Evolutionary conservation across 2,329 filamentous ascomycete genomes (phyloP).

Genomic region (Fusarium sp.): DNA sequence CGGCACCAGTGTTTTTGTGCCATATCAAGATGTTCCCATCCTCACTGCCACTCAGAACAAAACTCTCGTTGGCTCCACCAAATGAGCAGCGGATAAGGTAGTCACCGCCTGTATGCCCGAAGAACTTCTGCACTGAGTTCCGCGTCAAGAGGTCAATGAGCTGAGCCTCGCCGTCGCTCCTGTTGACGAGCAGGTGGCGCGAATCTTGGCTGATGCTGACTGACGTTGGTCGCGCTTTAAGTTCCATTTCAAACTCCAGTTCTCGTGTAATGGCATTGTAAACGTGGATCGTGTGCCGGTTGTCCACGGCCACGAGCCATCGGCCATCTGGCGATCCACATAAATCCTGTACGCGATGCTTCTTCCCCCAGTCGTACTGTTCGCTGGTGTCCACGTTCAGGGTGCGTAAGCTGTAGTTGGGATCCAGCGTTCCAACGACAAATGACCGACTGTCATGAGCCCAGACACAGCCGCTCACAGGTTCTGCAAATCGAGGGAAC

Average conservation of each 20-base stretch:
- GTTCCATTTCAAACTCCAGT: conserved; percentile 78
- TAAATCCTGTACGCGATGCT: conserved; percentile 84
- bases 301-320: conserved; percentile 83
- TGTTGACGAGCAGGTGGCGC: conserved; percentile 84
- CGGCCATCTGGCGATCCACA: conserved; percentile 85
- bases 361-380: conserved; percentile 75
- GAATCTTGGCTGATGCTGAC: conserved; percentile 86
- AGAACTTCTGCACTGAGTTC: conserved; percentile 79
- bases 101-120: conserved; percentile 79
- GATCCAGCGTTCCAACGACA: conserved; percentile 82
- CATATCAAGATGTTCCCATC: conserved; percentile 84
- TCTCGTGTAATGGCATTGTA: conserved; percentile 84
- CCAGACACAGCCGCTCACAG: conserved; percentile 93
- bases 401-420: conserved; percentile 73
- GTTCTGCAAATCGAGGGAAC: conserved; percentile 80
- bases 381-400: conserved; percentile 76
- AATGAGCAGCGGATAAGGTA: conserved; percentile 87
- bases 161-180: conserved; percentile 80
- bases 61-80: conserved; percentile 91
- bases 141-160: conserved; percentile 82
- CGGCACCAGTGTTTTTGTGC: conserved; percentile 84
- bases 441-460: conserved; percentile 81
- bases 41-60: conserved; percentile 92
- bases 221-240: conserved; percentile 78
- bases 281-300: conserved; percentile 78